Evolutionary conservation across 2,329 filamentous ascomycete genomes (phyloP).

Genomic region (Cladobotryum mycophilum): DNA sequence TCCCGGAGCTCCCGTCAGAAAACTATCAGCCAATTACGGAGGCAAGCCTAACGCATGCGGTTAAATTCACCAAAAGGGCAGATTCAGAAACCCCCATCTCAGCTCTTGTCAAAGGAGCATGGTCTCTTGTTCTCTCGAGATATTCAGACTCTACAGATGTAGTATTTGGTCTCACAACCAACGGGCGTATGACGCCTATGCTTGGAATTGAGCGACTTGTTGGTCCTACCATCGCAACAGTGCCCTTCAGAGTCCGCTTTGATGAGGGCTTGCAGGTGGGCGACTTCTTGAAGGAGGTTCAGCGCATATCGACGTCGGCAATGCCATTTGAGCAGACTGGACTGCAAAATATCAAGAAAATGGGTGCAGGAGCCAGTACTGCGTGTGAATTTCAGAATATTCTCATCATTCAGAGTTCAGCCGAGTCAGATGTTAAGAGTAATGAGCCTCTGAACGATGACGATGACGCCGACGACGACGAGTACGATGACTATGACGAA

Average conservation of each 20-base stretch:
- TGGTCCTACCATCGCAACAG: neutral
- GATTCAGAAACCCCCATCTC: too few relatives aligned
- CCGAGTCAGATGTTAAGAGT: neutral
- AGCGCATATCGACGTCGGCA: neutral
- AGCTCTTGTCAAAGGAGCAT: conserved; percentile 9
- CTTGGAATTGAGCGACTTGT: neutral
- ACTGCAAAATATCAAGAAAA: neutral
- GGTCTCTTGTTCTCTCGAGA: neutral
- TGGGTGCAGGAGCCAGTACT: neutral
- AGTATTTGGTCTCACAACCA: neutral
- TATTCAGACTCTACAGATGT: neutral
- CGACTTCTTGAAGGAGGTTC: neutral
- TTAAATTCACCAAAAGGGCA: too few relatives aligned
- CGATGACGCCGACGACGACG: too few relatives aligned
- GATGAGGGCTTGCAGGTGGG: neutral
- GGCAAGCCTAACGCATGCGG: too few relatives aligned
- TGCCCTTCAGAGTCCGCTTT: neutral
- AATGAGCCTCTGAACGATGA: too few relatives aligned
- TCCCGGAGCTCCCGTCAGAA: too few relatives aligned
- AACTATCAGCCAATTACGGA: too few relatives aligned
- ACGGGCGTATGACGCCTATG: neutral
- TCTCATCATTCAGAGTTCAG: neutral
- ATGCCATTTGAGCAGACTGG: neutral
- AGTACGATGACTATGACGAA: too few relatives aligned
- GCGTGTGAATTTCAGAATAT: neutral